These are phyloP conservation scores for Urtica urens DNA, from an alignment of 306 rosid species.

Conservation along the genomic window DNA sequence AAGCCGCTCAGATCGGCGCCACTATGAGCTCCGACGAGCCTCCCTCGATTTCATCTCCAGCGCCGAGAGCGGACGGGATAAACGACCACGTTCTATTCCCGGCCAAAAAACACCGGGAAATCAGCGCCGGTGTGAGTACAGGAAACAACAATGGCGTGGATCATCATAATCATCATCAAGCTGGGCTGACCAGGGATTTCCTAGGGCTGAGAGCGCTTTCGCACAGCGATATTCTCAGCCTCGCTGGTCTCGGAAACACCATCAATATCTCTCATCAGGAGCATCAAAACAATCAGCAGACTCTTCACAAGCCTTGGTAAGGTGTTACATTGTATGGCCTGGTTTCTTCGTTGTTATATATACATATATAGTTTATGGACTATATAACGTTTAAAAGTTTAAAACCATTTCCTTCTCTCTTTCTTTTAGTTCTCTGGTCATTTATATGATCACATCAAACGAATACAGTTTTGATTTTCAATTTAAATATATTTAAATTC, in stretches of 20 bases:
- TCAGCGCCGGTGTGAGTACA: no score
- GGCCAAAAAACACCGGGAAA: no score
- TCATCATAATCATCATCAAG: not conserved
- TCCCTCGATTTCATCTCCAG: not conserved
- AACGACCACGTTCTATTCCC: not conserved
- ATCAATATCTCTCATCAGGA: conserved; percentile 28
- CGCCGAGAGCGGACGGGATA: conserved; percentile 6
- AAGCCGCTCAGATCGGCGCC: conserved; percentile 94
- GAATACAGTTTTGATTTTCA: conserved; percentile 9
- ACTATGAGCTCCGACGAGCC: conserved; percentile 34
- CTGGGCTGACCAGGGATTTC: conserved; percentile 65
- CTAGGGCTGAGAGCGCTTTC: conserved; percentile 72
- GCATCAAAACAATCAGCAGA: conserved; percentile 28
- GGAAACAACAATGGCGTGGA: no score
- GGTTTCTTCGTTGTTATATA: conserved; percentile 5
- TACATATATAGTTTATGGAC: no score
- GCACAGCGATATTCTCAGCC: conserved; percentile 55
- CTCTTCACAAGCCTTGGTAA: conserved; percentile 74
- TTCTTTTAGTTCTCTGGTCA: not conserved
- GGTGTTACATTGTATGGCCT: conserved; percentile 28
- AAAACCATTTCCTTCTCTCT: not conserved
- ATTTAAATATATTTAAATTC: not conserved
- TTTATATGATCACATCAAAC: no score
- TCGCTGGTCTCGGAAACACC: conserved; percentile 61
- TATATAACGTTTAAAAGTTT: no score